Base-by-base conservation (phyloP, 495 filamentous ascomycete genomes). In the Pseudoneurospora amorphoporcata region DNA sequence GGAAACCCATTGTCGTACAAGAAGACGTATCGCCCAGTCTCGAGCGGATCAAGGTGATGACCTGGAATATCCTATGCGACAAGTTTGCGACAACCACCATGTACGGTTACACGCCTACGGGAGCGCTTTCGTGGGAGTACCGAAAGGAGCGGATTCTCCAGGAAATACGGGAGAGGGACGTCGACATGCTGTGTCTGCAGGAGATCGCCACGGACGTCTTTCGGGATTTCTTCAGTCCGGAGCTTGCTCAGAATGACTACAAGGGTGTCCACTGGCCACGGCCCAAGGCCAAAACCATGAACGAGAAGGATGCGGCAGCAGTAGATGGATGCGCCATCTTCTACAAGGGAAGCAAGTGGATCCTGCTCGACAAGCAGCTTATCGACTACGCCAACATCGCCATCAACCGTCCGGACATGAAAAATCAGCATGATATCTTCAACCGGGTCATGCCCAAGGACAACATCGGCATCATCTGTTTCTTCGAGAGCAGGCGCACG, bases 391-490 rank as follows among this genome's bases (percentile, higher is more conserved):
- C 90, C n/a, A 91, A 92, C 73, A 91, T 89, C 19, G 95, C 95
- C 72, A 95, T 98, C 80, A 92, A 95, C 72, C 87, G 96, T 69
- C 92, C 93, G 6, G 95, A 98, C 80, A 95, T 96, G 87, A 98
- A 98, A 82, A 91, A 92, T 41, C 91, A 94, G 70, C 92, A 95
- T 76, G 96, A 99, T 76, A 94, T 98, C 73, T 98, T 95, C 86
- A 98, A 99, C 79, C 90, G 95, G 14, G 89, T 98, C 19, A 98
- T 98, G 95, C 94, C 94, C 72, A 92, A 94, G 82, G 95, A 99
- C 83, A 92, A 98, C 77, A 97, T 99, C 76, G 95, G 92, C 14
- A 88, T 97, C 23, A 88, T 97, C 38, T 86, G 92, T 71, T 95
- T 99, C 82, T 86, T 98, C 69, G 96, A 98, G 80, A 97, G 97